Conservation (phyloP, 208 protist species). For the Trypanosomatidae sp. region DNA sequence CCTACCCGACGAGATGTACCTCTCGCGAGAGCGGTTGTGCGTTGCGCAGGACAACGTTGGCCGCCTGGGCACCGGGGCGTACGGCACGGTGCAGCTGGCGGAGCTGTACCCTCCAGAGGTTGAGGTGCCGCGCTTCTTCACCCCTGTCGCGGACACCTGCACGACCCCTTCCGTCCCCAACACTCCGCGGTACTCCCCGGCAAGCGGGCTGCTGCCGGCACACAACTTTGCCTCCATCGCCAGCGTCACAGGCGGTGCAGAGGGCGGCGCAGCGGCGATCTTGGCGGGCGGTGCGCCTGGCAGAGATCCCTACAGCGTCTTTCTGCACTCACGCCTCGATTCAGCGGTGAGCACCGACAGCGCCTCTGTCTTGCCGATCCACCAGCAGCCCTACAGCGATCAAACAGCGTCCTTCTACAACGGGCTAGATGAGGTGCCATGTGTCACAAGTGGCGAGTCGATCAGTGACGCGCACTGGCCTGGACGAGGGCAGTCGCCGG, state of each 20-base stretch:
- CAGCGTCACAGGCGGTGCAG: too few relatives aligned
- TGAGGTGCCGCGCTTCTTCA: slow-evolving; percentile 21
- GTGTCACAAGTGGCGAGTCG: too few relatives aligned
- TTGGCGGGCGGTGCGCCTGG: too few relatives aligned
- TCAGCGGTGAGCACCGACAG: too few relatives aligned
- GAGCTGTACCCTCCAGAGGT: slow-evolving; percentile 54
- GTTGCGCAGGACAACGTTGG: slow-evolving; percentile 20
- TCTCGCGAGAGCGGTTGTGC: slow-evolving; percentile 43
- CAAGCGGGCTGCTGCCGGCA: background rate
- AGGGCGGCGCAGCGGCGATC: too few relatives aligned
- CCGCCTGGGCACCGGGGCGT: slow-evolving; percentile 51
- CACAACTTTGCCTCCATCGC: slow-evolving; percentile 14
- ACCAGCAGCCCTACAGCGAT: slow-evolving; percentile 48
- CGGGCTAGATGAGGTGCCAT: slow-evolving; percentile 10
- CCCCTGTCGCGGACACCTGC: slow-evolving; percentile 6
- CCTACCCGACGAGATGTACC: slow-evolving; percentile 37
- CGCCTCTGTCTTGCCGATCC: slow-evolving; percentile 1
- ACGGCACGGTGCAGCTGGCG: slow-evolving; percentile 58
- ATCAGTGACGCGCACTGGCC: slow-evolving; percentile 4
- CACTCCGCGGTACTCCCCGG: slow-evolving; percentile 8
- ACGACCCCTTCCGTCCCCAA: slow-evolving; percentile 4
- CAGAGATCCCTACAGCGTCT: too few relatives aligned
- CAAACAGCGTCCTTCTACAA: slow-evolving; percentile 47
- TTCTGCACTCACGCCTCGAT: too few relatives aligned
- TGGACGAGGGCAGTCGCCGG: background rate